Evolutionary conservation across 2,329 filamentous ascomycete genomes (phyloP), one percentile per base, ranked within the genome.

Genomic region (Penicillium sp.): DNA sequence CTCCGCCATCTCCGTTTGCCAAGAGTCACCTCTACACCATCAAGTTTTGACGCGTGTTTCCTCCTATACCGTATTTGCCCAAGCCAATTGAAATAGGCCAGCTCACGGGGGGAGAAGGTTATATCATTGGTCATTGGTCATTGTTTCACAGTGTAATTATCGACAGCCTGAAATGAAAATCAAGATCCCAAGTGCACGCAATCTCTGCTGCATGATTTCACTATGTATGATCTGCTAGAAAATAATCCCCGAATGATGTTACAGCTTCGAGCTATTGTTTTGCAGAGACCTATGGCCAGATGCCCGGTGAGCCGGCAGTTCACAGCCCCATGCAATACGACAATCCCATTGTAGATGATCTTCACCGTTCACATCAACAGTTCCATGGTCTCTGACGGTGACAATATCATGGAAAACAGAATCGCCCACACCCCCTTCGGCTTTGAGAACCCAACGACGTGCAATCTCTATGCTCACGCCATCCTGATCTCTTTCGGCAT

Each of bases 401-500:
- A 62, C 49, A 36, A 66, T 60, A 26, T 66, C 63, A 34, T 56
- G 55, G 52, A 64, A 65, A 1, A 61, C 60, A 29, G 55, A 54
- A 12, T 70, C 68, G 16, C 65, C 69, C 7, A 70, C 61, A 13
- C 63, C 65, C 18, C 69, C 65, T 49, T 70, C 68, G 1, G 51
- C 64, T 10, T 54, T 46, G 6, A 70, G 41, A 6, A 70, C 51
- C 72, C 74, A 78, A 15, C 73, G 66, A 18, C 59, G 62, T 1
- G 73, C 71, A 38, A 75, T 67, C 44, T 72, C 71, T 16, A 43
- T 54, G 0, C 64, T 69, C 12, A 72, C 56, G 13, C 55, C 46
- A 53, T 73, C 64, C 1, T 61, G 58, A 46, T 73, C 70, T 9
- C 66, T 64, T 28, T 65, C 62, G 4, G 74, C 70, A 58, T 77